Percentiles rank a stretch among this genome's conserved stretches.
phyloP scores from a whole-genome alignment of 192 early-diverging fungal genomes.

The Linnemannia elongata region DNA sequence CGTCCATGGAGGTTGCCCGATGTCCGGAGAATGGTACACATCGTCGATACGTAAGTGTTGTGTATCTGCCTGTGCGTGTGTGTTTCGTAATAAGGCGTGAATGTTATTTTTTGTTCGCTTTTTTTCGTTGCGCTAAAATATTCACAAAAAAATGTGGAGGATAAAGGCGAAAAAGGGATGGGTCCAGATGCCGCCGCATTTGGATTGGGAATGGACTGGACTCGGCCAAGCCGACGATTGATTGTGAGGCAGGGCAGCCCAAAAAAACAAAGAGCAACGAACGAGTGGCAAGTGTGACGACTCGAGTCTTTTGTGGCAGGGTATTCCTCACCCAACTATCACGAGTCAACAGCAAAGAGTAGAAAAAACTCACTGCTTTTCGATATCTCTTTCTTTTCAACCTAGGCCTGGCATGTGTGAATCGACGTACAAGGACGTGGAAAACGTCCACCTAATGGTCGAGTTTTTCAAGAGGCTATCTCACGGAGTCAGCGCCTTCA shows the following conservation, averaged over 20 bases:
- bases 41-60: constrained; percentile 52
- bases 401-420: constrained; percentile 63
- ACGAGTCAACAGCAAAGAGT: neutral
- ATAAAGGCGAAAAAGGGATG: no score
- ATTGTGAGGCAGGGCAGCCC: no score
- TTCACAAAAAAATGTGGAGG: no score
- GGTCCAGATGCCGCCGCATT: no score
- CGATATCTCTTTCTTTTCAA: neutral
- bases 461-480: constrained; percentile 63
- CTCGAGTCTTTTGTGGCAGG: no score
- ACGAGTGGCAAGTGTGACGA: no score
- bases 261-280: no score
- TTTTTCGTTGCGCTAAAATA: neutral
- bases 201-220: no score
- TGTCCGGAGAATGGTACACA: constrained; percentile 44
- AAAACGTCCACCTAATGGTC: constrained; percentile 62
- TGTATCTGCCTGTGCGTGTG: neutral
- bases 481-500: constrained; percentile 65
- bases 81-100: neutral
- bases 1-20: constrained; percentile 52
- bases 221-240: no score
- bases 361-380: neutral
- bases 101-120: neutral
- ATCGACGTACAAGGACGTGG: constrained; percentile 54
- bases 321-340: neutral